Evolutionary conservation across 441 rosid genomes (phyloP), one percentile per base, ranked within the genome.

Genomic region (Jatropha multifida): DNA sequence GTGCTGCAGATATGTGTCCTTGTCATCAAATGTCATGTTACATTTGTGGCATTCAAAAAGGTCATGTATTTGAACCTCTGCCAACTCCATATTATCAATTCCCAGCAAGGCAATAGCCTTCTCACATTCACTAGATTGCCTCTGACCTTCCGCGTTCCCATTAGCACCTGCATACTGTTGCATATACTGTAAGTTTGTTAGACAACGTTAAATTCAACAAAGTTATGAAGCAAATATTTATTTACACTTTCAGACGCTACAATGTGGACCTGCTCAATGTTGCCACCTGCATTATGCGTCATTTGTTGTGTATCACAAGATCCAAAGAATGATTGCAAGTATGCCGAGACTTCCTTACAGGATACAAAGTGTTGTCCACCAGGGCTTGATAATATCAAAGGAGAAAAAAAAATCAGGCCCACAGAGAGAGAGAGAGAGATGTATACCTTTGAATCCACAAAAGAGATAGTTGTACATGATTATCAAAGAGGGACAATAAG

Each of bases 41-140:
- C 94, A 90, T 83, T 92, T 92, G 79, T 79, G 89, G 71, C 94
- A 92, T 79, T 87, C 87, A 65, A 92, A 92, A 80, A 88, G 85
- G 61, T 88, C 90, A 2, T 55, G 81, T 75, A 86, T 80, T 76
- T 87, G 85, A 84, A 87, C 90, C 77, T 85, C 91, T 0, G 83
- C 86, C 80, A 90, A 80, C 77, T 88, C 87, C 82, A 88, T 80
- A 77, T 88, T 90, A 52, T 83, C 89, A 52, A 84, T 77, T 68
- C 78, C 89, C 69, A 82, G 74, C 73, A 81, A 69, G 46, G 63
- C 70, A 58, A 76, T 60, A 67, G 84, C 86, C 81, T 81, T 85
- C 75, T 75, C 79, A 27, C 20, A 80, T 76, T 78, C 79, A 59
- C 75, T 74, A 77, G 70, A 71, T 75, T 78, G 82, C 69, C 78